Percentiles rank a stretch among this genome's conserved stretches.
phyloP scores from a whole-genome alignment of 202 grass and related monocot genomes.

The Hordeum pubiflorum region DNA sequence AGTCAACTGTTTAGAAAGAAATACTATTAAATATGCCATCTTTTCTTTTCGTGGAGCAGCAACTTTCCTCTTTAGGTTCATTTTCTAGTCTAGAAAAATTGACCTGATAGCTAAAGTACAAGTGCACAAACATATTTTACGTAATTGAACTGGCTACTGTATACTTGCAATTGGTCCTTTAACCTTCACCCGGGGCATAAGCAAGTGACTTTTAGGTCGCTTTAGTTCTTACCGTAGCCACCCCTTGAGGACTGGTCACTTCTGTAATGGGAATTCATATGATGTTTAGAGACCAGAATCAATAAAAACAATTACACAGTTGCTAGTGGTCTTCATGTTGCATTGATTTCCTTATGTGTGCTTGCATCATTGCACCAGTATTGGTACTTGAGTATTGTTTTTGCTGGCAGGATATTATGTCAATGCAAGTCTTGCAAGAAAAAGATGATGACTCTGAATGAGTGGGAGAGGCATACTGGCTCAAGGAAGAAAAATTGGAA shows the following conservation, averaged over 20 bases:
- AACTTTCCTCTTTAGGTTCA: not conserved
- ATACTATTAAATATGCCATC: not conserved
- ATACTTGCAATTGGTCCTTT: not conserved
- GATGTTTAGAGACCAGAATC: not conserved
- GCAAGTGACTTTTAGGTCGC: not conserved
- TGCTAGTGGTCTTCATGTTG: not conserved
- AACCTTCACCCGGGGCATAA: not conserved
- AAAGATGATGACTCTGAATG: conserved; percentile 47
- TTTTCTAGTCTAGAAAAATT: not conserved
- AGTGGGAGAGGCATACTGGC: conserved; percentile 80
- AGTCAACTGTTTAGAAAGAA: not conserved
- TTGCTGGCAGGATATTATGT: conserved; percentile 54
- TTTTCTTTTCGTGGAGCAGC: not conserved
- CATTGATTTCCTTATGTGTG: conserved; percentile 8
- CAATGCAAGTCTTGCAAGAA: conserved; percentile 56
- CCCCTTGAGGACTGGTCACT: not conserved
- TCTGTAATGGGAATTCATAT: not conserved
- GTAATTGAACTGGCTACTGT: not conserved
- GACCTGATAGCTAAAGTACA: not conserved
- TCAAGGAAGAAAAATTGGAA: conserved; percentile 89
- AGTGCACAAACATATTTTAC: not conserved
- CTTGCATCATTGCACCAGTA: not conserved
- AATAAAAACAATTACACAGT: not conserved
- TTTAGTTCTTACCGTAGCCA: not conserved
- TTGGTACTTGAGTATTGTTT: conserved; percentile 18